These are phyloP conservation scores for Aspergillus luchuensis DNA, from an alignment of 2,329 filamentous ascomycete species.

Conservation along the genomic window DNA sequence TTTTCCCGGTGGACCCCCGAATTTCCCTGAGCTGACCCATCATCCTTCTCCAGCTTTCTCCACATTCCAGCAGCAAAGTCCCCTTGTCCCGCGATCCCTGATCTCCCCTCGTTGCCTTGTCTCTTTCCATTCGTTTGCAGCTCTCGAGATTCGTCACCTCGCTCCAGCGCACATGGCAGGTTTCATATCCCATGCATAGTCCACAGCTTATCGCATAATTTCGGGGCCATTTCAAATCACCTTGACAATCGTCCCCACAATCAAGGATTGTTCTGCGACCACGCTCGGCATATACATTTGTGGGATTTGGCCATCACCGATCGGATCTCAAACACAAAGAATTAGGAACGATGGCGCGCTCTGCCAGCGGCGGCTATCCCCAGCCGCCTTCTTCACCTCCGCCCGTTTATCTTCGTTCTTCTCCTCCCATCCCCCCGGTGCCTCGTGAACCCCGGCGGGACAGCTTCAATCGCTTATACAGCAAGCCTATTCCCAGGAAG, in stretches of 20 bases:
- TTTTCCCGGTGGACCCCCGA: constrained; percentile 5
- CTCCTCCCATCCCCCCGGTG: constrained; percentile 33
- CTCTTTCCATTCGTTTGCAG: constrained; percentile 11
- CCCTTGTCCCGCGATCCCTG: constrained; percentile 5
- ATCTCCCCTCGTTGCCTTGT: constrained; percentile 12
- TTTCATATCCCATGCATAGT: constrained; percentile 17
- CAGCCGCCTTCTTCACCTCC: constrained; percentile 44
- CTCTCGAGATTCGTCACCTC: not conserved
- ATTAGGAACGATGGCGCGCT: constrained; percentile 30
- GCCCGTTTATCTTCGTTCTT: constrained; percentile 46
- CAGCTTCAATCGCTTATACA: constrained; percentile 24
- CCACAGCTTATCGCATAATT: constrained; percentile 7
- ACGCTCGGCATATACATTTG: no score
- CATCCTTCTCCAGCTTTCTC: constrained; percentile 10
- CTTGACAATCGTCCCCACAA: not conserved
- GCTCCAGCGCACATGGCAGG: constrained; percentile 1
- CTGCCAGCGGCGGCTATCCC: constrained; percentile 25
- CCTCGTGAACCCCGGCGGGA: constrained; percentile 29
- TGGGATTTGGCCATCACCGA: no score
- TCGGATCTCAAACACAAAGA: not conserved
- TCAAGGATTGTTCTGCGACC: constrained; percentile 3
- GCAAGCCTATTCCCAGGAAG: constrained; percentile 30
- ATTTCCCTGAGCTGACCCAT: constrained; percentile 6
- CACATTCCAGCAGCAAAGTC: not conserved
- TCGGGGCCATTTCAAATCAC: not conserved